phyloP scores from a whole-genome alignment of 2,329 filamentous ascomycete species.

The Bipolaris zeicola region DNA sequence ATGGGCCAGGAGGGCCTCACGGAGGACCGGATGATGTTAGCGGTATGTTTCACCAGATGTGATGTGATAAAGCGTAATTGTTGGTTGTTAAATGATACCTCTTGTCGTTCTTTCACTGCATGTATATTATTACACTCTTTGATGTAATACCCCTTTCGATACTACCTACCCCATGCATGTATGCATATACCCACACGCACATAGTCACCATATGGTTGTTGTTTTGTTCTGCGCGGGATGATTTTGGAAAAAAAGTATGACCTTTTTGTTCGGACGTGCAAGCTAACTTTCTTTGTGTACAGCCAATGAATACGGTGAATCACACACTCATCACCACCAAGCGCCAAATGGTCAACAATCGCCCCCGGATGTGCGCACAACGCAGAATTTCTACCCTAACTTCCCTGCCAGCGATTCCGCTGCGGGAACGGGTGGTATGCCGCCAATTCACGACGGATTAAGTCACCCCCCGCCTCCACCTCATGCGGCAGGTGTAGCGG shows the following conservation, averaged over 20 bases:
- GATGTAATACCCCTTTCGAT: slow-evolving; percentile 51
- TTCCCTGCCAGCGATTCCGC: slow-evolving; percentile 65
- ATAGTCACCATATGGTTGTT: slow-evolving; percentile 38
- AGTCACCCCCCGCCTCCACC: slow-evolving; percentile 52
- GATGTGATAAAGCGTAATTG: slow-evolving; percentile 50
- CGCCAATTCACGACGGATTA: slow-evolving; percentile 66
- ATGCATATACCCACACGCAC: slow-evolving; percentile 29
- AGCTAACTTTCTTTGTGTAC: slow-evolving; percentile 53
- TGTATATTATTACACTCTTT: slow-evolving; percentile 50
- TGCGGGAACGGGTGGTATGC: slow-evolving; percentile 63
- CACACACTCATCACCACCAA: slow-evolving; percentile 71
- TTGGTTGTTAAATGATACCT: slow-evolving; percentile 48
- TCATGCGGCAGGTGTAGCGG: slow-evolving; percentile 51
- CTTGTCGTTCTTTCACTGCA: slow-evolving; percentile 49
- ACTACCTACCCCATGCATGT: slow-evolving; percentile 42
- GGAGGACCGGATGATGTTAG: slow-evolving; percentile 79
- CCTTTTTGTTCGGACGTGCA: slow-evolving; percentile 37
- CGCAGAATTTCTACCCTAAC: slow-evolving; percentile 76
- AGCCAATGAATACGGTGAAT: slow-evolving; percentile 65
- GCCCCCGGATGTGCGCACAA: slow-evolving; percentile 70
- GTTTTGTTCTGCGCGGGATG: slow-evolving; percentile 35
- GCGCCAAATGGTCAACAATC: slow-evolving; percentile 62
- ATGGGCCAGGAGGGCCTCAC: slow-evolving; percentile 68
- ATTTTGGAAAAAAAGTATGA: slow-evolving; percentile 15
- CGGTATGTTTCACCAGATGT: slow-evolving; percentile 98